Percentiles rank a stretch among this genome's conserved stretches.
Conservation (phyloP, 78 protist species). For the Bodo saltans region DNA sequence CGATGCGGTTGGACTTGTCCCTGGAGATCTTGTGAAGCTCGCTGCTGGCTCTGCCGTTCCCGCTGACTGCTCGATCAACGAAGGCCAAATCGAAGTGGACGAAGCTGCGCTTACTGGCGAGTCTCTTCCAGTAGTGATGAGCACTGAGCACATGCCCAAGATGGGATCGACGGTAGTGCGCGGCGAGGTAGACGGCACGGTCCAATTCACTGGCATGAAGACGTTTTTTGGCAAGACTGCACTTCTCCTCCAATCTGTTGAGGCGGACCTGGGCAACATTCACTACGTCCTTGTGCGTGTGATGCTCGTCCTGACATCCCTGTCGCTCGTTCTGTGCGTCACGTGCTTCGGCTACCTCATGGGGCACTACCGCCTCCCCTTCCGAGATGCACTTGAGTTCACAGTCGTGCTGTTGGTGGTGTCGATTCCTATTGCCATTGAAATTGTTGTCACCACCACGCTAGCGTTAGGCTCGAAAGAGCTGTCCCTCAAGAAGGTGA, state of each 20-base stretch:
- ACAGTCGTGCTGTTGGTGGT: constrained; percentile 38
- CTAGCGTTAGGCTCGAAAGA: constrained; percentile 77
- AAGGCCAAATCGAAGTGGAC: not conserved
- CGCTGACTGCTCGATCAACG: constrained; percentile 11
- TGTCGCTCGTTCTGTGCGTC: not conserved
- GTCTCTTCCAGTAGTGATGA: constrained; percentile 14
- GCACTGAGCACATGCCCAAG: not conserved
- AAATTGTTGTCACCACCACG: constrained; percentile 72
- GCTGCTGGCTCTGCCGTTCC: not conserved
- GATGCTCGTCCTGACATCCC: not conserved
- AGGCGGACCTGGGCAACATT: constrained; percentile 1
- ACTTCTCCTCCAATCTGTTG: constrained; percentile 38
- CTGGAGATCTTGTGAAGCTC: constrained; percentile 14
- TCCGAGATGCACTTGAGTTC: not conserved
- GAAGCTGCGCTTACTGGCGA: constrained; percentile 22
- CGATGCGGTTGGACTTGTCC: constrained; percentile 29
- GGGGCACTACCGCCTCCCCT: constrained; percentile 44
- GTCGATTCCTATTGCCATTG: constrained; percentile 75
- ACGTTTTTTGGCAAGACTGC: constrained; percentile 83
- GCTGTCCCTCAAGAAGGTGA: constrained; percentile 66
- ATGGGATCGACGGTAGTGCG: constrained; percentile 61
- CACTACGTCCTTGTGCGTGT: not conserved
- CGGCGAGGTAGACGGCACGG: constrained; percentile 73
- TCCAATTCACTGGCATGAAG: constrained; percentile 73
- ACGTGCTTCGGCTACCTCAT: constrained; percentile 55